These are phyloP conservation scores for Phytophthora agathidicida DNA, from an alignment of 352 stramenopile genomes.

Conservation along the genomic window DNA sequence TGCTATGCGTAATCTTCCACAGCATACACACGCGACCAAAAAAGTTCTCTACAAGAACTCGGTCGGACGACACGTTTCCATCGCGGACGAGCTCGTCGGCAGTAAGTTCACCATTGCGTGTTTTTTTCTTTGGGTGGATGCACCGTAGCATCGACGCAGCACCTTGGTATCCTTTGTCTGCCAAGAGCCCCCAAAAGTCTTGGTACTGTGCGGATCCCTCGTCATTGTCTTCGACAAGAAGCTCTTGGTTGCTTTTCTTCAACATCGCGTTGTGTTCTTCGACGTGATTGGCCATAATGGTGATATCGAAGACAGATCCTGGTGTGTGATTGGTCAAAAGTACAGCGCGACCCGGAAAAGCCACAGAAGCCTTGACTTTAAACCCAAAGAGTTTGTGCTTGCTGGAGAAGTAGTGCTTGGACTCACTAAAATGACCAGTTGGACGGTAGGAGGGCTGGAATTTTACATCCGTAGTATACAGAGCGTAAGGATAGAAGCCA, in stretches of 20 bases:
- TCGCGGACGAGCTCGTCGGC: conserved; percentile 16
- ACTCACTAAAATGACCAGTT: neutral
- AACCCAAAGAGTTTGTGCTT: conserved; percentile 11
- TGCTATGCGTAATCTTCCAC: conserved; percentile 26
- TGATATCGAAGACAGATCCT: conserved; percentile 7
- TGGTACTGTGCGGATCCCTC: conserved; percentile 2
- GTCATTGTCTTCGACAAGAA: neutral
- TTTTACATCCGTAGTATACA: conserved; percentile 10
- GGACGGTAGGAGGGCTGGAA: conserved; percentile 6
- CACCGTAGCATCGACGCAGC: neutral
- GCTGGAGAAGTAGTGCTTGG: conserved; percentile 6
- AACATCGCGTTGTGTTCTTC: conserved; percentile 2
- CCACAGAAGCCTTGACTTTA: conserved; percentile 1
- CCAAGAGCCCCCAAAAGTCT: neutral
- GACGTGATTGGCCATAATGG: conserved; percentile 5
- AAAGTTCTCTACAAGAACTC: conserved; percentile 27
- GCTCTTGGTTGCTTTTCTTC: conserved; percentile 4
- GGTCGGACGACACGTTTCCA: conserved; percentile 11
- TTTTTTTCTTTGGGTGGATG: conserved; percentile 2
- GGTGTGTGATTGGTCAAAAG: conserved; percentile 15
- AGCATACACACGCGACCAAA: conserved; percentile 15
- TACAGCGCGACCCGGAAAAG: neutral
- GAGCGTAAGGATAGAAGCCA: conserved; percentile 2
- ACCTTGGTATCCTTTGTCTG: conserved; percentile 14
- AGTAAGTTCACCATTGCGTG: neutral